Evolutionary conservation across 495 filamentous ascomycete genomes (phyloP).

Genomic region (Cryomyces minteri): DNA sequence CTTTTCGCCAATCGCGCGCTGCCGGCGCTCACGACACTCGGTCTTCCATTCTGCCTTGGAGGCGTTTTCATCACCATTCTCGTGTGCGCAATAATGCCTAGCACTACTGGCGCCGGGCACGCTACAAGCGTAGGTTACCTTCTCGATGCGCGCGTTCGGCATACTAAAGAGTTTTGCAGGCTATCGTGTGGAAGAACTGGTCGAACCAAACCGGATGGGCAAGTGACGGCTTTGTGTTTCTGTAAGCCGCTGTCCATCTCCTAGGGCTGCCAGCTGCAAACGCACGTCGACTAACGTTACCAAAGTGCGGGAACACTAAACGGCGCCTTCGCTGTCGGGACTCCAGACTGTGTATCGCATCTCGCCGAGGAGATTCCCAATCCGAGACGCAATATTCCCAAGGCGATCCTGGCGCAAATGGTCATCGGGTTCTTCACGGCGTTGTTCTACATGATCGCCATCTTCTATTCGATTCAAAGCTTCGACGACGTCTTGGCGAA

Average conservation of each 20-base stretch:
- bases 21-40: conserved; percentile 45
- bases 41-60: conserved; percentile 47
- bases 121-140: conserved; percentile 6
- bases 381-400: conserved; percentile 43
- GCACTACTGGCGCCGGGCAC: conserved; percentile 10
- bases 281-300: too few relatives aligned
- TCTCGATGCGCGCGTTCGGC: too few relatives aligned
- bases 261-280: too few relatives aligned
- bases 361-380: conserved; percentile 68
- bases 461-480: conserved; percentile 54
- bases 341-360: conserved; percentile 50
- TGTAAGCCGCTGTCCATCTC: conserved; percentile 11
- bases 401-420: conserved; percentile 26
- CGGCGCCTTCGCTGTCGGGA: conserved; percentile 70
- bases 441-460: conserved; percentile 54
- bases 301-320: conserved; percentile 52
- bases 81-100: conserved; percentile 60
- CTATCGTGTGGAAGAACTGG: conserved; percentile 21
- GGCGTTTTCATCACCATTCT: conserved; percentile 56
- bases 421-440: conserved; percentile 42
- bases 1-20: conserved; percentile 52
- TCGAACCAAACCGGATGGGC: conserved; percentile 47
- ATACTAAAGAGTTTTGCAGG: too few relatives aligned
- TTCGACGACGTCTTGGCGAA: conserved; percentile 36
- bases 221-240: conserved; percentile 55